Evolutionary conservation across 768 basidiomycete species (phyloP).

Genomic region (Russula emetica): DNA sequence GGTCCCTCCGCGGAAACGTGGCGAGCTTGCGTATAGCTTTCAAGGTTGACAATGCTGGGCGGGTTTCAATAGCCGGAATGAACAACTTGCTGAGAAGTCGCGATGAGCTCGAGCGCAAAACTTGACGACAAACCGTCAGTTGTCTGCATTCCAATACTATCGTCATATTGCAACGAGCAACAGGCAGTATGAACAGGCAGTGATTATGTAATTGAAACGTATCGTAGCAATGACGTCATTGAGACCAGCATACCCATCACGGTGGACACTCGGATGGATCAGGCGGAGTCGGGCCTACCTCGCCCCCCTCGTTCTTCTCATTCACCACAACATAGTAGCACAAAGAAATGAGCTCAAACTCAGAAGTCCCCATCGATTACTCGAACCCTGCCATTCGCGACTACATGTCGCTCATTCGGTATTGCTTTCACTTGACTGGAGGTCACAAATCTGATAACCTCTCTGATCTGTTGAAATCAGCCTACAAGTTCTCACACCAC

Average conservation of each 20-base stretch:
- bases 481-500: conserved; percentile 82
- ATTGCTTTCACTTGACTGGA: neutral
- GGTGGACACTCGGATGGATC: no score
- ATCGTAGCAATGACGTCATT: conserved; percentile 7
- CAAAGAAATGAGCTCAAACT: conserved; percentile 45
- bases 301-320: neutral
- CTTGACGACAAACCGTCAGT: neutral
- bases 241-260: no score
- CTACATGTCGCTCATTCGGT: conserved; percentile 62
- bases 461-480: conserved; percentile 34
- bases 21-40: conserved; percentile 8
- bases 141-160: neutral
- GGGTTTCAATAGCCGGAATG: conserved; percentile 2
- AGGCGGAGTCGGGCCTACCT: no score
- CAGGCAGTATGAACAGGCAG: neutral
- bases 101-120: neutral
- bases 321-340: neutral
- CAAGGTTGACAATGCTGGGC: neutral
- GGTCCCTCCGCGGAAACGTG: conserved; percentile 4
- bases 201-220: neutral
- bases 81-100: conserved; percentile 15
- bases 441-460: neutral
- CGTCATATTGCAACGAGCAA: neutral
- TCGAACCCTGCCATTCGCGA: conserved; percentile 59
- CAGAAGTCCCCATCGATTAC: conserved; percentile 51